A percentile compares a stretch with the other conserved stretches of the same genome.
These are phyloP conservation scores for Cutaneotrichosporon daszewskae DNA, from an alignment of 1,284 basidiomycete genomes.

Conservation along the genomic window DNA sequence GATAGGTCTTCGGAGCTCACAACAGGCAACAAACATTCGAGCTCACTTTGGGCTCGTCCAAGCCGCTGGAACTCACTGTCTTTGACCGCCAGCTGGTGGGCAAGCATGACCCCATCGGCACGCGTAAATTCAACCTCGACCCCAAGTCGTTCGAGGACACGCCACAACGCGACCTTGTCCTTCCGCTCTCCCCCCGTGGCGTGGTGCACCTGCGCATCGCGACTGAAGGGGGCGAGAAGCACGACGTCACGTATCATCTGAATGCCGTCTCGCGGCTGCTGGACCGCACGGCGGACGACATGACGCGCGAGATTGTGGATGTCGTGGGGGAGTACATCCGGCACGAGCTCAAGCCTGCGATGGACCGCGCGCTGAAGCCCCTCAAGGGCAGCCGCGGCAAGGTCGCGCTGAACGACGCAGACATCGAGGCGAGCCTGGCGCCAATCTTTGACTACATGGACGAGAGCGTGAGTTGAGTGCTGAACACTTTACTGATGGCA, in stretches of 20 bases:
- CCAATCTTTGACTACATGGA: conserved; percentile 44
- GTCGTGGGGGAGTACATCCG: conserved; percentile 39
- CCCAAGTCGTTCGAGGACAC: conserved; percentile 26
- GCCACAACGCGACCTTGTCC: conserved; percentile 32
- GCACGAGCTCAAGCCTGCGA: conserved; percentile 21
- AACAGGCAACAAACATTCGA: conserved; percentile 43
- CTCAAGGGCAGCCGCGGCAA: conserved; percentile 36
- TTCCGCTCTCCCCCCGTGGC: conserved; percentile 41
- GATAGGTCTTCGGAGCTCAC: conserved; percentile 7
- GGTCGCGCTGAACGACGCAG: conserved; percentile 28
- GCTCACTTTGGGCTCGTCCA: conserved; percentile 26
- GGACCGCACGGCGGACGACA: conserved; percentile 35
- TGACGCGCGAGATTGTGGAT: conserved; percentile 41
- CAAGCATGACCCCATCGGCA: conserved; percentile 43
- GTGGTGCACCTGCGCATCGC: conserved; percentile 38
- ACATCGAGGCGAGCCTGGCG: conserved; percentile 36
- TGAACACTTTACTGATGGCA: conserved; percentile 8
- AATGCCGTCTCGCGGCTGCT: conserved; percentile 27
- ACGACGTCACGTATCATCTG: conserved; percentile 43
- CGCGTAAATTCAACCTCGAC: conserved; percentile 37
- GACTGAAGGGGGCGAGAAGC: conserved; percentile 38
- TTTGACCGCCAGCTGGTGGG: conserved; percentile 45
- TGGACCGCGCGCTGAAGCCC: conserved; percentile 25
- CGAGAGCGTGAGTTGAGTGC: conserved; percentile 38
- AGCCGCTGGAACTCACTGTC: conserved; percentile 34